Conservation (phyloP, 768 basidiomycete species). For the Suillus paluster region DNA sequence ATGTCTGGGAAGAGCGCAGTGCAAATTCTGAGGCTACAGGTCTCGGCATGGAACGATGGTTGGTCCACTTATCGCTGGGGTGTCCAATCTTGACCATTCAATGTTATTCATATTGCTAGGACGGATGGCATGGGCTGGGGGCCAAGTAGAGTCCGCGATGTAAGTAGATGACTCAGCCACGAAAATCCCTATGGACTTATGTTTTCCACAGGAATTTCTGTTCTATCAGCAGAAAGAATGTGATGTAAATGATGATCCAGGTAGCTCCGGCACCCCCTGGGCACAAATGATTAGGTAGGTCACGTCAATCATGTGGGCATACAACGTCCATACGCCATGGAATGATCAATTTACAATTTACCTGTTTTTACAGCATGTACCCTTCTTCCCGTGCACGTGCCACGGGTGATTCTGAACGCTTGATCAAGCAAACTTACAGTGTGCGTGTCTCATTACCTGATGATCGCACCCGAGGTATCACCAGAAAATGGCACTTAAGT, state of each 20-base stretch:
- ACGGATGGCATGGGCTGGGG: constrained; percentile 84
- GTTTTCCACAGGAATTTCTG: constrained; percentile 49
- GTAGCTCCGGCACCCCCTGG: constrained; percentile 67
- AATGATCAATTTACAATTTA: constrained; percentile 18
- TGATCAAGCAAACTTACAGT: constrained; percentile 61
- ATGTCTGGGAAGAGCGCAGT: constrained; percentile 88
- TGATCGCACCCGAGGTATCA: constrained; percentile 45
- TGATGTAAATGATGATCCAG: constrained; percentile 44
- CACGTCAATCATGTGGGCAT: constrained; percentile 37
- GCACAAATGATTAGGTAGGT: constrained; percentile 72
- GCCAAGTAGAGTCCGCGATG: constrained; percentile 70
- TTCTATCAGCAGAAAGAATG: constrained; percentile 57
- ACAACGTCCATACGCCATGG: constrained; percentile 16
- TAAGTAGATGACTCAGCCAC: constrained; percentile 16
- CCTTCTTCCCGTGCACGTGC: constrained; percentile 46
- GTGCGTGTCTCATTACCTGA: constrained; percentile 52
- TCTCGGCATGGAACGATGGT: constrained; percentile 87
- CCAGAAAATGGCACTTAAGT: constrained; percentile 60
- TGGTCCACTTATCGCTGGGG: constrained; percentile 17
- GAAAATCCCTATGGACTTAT: constrained; percentile 7
- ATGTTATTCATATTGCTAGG: constrained; percentile 32
- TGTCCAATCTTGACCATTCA: neutral
- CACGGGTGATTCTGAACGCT: constrained; percentile 43
- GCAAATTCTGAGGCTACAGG: constrained; percentile 83
- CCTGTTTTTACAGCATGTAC: constrained; percentile 33